A percentile compares a stretch with the other conserved stretches of the same genome.
Evolutionary conservation across 495 filamentous ascomycete species (phyloP).

Genomic region (Oleoguttula mirabilis): DNA sequence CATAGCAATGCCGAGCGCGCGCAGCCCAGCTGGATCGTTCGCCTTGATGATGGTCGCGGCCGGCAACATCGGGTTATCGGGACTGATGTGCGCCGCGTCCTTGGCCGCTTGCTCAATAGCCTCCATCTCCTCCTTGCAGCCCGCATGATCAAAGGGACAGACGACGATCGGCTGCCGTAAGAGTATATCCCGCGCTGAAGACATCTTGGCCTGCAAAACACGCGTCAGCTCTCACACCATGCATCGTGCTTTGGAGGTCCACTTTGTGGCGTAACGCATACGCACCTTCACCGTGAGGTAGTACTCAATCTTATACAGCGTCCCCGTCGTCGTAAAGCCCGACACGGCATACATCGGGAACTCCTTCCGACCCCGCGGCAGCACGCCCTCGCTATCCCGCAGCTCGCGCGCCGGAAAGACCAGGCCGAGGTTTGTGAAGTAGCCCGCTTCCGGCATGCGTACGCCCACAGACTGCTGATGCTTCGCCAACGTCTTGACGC

Average conservation of each 20-base stretch:
- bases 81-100: slow-evolving; percentile 74
- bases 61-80: slow-evolving; percentile 79
- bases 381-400: slow-evolving; percentile 74
- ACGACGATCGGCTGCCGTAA: slow-evolving; percentile 92
- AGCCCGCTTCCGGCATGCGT: slow-evolving; percentile 77
- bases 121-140: slow-evolving; percentile 96
- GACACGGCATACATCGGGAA: slow-evolving; percentile 83
- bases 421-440: slow-evolving; percentile 78
- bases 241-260: too few relatives aligned
- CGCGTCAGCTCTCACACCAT: not conserved
- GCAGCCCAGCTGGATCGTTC: slow-evolving; percentile 61
- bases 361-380: slow-evolving; percentile 69
- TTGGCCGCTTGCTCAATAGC: slow-evolving; percentile 90
- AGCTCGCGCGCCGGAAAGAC: slow-evolving; percentile 86
- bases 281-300: slow-evolving; percentile 85
- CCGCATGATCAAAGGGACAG: slow-evolving; percentile 87
- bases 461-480: slow-evolving; percentile 69
- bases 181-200: slow-evolving; percentile 77
- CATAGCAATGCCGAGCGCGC: slow-evolving; percentile 67
- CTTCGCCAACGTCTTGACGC: slow-evolving; percentile 73
- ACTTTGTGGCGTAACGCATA: not conserved
- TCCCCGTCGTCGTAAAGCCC: slow-evolving; percentile 88
- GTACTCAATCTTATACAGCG: slow-evolving; percentile 96
- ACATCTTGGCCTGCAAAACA: slow-evolving; percentile 63
- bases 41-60: slow-evolving; percentile 69